Base-by-base conservation (phyloP, 495 filamentous ascomycete species). In the Darksidea phi region DNA sequence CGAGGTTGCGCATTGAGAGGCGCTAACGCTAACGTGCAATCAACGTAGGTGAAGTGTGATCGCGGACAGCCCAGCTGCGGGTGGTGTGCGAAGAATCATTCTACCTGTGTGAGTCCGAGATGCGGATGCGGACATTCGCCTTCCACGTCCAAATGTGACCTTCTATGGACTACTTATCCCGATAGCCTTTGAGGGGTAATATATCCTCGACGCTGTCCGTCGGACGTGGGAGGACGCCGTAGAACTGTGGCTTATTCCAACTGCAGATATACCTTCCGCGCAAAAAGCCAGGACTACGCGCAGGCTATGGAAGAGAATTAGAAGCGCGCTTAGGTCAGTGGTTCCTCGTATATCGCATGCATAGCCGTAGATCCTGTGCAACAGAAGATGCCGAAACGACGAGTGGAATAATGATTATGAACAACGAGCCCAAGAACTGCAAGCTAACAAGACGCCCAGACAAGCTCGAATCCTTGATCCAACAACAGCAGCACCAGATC, bases 291-390 rank as follows among this genome's bases (percentile, higher is more conserved):
- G 89, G 89, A 0, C 75, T 93, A 48, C 77, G 89, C 58, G 91
- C 91, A 48, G 91, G 91, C 1, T 95, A 95, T 71, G 91, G 91
- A 1, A 81, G 91, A 55, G 91, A 96, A 74, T 75, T 96, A 38
- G 91, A 96, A 71, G 86, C 91, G 63, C 80, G 91, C 26, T 80
- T 96, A 25, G 73, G 72, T 73, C 46, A 61, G 80, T 69, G n/a
- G n/a, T n/a, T n/a, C n/a, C n/a, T n/a, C n/a, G n/a, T n/a, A n/a
- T n/a, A n/a, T n/a, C n/a, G n/a, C n/a, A n/a, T n/a, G n/a, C n/a
- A n/a, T n/a, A n/a, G n/a, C n/a, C n/a, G n/a, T n/a, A n/a, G n/a
- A n/a, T n/a, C n/a, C n/a, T n/a, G n/a, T n/a, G n/a, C n/a, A n/a
- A n/a, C n/a, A n/a, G 34, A 26, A 48, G 17, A 38, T 38, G 8